phyloP scores from a whole-genome alignment of 352 stramenopile genomes.

The Phytophthora meadii region DNA sequence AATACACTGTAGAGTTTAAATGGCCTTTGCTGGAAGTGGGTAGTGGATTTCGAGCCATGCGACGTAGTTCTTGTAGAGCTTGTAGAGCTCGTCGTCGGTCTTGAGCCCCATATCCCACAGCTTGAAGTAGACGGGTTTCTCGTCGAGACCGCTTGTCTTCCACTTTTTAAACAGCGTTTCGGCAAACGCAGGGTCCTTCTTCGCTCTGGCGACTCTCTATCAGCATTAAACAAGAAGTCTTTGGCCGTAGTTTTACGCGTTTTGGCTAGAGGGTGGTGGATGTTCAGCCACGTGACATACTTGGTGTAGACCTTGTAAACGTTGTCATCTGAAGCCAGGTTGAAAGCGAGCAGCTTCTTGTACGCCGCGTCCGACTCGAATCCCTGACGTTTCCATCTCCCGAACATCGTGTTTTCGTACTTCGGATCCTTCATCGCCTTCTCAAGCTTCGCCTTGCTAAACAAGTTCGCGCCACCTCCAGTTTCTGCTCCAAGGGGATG shows the following conservation, averaged over 20 bases:
- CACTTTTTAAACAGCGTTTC: too few species aligned
- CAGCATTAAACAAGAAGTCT: neutral
- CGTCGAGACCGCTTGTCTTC: too few species aligned
- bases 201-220: neutral
- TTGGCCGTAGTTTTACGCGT: neutral
- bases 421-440: neutral
- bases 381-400: constrained; percentile 8
- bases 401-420: constrained; percentile 11
- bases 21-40: too few species aligned
- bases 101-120: too few species aligned
- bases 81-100: too few species aligned
- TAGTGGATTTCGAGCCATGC: too few species aligned
- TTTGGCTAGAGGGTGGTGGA: neutral
- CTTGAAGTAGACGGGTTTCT: too few species aligned
- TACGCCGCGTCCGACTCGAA: neutral
- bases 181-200: too few species aligned
- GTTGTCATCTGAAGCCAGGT: neutral
- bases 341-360: too few species aligned
- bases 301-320: neutral
- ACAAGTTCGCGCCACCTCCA: constrained; percentile 3
- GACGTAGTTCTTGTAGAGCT: too few species aligned
- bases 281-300: constrained; percentile 1
- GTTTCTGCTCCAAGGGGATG: too few species aligned
- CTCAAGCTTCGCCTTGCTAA: constrained; percentile 3
- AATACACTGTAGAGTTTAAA: too few species aligned